These are phyloP conservation scores for Ustilago nuda DNA, from an alignment of 1,284 basidiomycete species.

Conservation along the genomic window DNA sequence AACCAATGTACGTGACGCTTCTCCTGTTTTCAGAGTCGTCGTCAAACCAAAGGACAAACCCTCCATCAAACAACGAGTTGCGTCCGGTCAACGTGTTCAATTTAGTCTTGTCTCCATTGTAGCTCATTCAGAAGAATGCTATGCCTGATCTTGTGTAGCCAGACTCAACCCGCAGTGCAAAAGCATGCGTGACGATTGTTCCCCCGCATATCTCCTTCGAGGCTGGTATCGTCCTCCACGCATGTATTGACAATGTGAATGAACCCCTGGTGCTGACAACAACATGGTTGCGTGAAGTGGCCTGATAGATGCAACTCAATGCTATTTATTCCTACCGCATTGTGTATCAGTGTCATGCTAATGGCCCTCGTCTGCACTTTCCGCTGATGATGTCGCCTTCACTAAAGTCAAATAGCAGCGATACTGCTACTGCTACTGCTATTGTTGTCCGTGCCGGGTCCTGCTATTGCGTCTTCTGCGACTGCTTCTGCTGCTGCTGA, in stretches of 20 bases:
- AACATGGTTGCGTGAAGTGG: too few species aligned
- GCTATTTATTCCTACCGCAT: too few species aligned
- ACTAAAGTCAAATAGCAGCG: not conserved
- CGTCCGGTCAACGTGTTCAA: too few species aligned
- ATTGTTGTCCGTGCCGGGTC: not conserved
- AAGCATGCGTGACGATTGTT: not conserved
- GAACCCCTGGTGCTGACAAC: too few species aligned
- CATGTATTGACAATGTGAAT: not conserved
- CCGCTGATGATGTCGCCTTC: not conserved
- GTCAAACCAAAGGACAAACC: too few species aligned
- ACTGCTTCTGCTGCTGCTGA: not conserved
- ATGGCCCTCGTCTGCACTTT: not conserved
- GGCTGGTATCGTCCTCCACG: too few species aligned
- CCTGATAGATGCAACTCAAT: too few species aligned
- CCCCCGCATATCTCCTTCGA: not conserved
- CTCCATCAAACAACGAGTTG: too few species aligned
- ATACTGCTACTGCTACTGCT: not conserved
- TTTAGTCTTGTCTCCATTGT: too few species aligned
- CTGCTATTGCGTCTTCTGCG: not conserved
- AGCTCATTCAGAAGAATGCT: too few species aligned
- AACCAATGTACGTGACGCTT: too few species aligned
- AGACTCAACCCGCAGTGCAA: not conserved
- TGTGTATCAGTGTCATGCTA: not conserved
- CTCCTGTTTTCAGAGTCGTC: too few species aligned
- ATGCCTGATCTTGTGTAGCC: not conserved